Evolutionary conservation across 106 monocot species (phyloP).

Genomic region (Iris macrosiphon): DNA sequence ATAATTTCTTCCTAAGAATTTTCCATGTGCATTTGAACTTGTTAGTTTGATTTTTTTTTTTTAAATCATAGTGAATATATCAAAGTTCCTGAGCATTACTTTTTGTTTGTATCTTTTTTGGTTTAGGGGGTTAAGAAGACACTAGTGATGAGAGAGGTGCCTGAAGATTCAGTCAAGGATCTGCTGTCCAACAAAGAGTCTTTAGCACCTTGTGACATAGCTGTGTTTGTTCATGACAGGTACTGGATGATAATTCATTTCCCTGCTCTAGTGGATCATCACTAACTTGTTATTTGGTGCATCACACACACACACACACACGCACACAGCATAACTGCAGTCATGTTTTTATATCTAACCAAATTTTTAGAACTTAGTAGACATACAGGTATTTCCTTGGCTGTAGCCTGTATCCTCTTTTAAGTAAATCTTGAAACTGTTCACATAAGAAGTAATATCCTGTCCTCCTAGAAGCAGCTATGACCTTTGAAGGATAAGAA

Average conservation of each 20-base stretch:
- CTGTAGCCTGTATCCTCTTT: too few species aligned
- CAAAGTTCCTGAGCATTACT: too few species aligned
- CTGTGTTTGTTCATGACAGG: conserved; percentile 95
- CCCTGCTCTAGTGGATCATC: not conserved
- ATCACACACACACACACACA: too few species aligned
- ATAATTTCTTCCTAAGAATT: not conserved
- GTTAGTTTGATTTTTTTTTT: not conserved
- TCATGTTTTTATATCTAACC: too few species aligned
- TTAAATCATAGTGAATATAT: not conserved
- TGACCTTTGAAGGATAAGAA: too few species aligned
- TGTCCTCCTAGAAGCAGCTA: too few species aligned
- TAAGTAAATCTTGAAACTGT: too few species aligned
- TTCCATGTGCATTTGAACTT: not conserved
- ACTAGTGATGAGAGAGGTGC: conserved; percentile 84
- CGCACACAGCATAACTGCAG: too few species aligned
- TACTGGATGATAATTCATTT: conserved; percentile 8
- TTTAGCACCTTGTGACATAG: conserved; percentile 81
- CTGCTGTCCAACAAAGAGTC: conserved; percentile 70
- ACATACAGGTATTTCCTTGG: too few species aligned
- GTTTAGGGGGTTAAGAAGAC: conserved; percentile 72
- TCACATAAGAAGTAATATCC: too few species aligned
- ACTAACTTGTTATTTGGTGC: not conserved
- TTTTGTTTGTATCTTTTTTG: too few species aligned
- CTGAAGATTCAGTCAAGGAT: conserved; percentile 64
- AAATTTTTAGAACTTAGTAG: too few species aligned